These are phyloP conservation scores for Dendrocalamus sinicus DNA, from an alignment of 176 grass and related monocot genomes.

Conservation along the genomic window DNA sequence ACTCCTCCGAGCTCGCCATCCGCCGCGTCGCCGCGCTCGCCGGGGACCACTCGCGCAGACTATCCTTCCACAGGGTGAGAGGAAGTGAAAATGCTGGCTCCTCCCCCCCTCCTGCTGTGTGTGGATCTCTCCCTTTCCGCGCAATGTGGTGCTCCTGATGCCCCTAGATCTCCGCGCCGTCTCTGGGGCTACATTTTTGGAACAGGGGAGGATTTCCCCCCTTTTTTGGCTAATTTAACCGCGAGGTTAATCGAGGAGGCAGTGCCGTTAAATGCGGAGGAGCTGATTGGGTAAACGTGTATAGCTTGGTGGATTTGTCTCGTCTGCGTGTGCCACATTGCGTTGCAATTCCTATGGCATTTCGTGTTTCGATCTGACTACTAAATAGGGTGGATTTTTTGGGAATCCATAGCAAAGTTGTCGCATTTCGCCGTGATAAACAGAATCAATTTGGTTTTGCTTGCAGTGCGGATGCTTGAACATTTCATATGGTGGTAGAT, in stretches of 20 bases:
- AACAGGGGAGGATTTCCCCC: not conserved
- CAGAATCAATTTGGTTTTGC: not conserved
- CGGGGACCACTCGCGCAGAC: constrained; percentile 55
- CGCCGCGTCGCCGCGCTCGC: constrained; percentile 70
- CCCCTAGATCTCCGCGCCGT: not conserved
- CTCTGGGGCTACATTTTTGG: not conserved
- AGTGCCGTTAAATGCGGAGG: not conserved
- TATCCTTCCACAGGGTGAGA: constrained; percentile 70
- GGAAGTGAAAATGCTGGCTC: not conserved
- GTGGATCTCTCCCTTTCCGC: constrained; percentile 11
- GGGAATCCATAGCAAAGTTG: not conserved
- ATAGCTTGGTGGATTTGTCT: not conserved
- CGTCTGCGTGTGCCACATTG: not conserved
- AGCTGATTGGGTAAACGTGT: not conserved
- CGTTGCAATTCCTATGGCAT: not conserved
- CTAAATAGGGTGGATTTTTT: not conserved
- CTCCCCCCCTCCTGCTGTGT: not conserved
- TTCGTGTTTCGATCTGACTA: not conserved
- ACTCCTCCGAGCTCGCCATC: constrained; percentile 71
- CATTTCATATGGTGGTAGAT: not conserved
- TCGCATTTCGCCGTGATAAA: not conserved
- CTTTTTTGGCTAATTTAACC: not conserved
- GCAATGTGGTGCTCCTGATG: not conserved
- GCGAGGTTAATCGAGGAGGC: not conserved
- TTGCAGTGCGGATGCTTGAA: not conserved